Evolutionary conservation across 768 basidiomycete genomes (phyloP).

Genomic region (Amanita exitialis): DNA sequence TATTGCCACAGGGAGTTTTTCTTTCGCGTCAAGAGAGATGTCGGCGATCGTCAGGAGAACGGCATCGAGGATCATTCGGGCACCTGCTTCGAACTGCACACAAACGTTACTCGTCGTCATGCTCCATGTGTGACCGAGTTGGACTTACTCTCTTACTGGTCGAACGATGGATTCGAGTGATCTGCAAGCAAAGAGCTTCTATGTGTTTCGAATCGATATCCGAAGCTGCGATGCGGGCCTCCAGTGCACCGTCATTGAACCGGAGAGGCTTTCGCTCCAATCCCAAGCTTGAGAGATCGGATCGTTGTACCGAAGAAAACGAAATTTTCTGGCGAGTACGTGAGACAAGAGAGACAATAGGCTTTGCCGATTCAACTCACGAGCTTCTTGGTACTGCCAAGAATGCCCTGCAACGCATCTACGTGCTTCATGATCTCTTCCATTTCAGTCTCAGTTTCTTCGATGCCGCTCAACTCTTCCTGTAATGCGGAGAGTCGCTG

Average conservation of each 20-base stretch:
- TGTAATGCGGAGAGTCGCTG: slow-evolving; percentile 1
- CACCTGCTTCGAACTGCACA: slow-evolving; percentile 1
- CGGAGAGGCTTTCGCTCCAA: not conserved
- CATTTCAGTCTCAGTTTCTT: slow-evolving; percentile 3
- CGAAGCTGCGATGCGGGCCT: not conserved
- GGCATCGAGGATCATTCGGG: slow-evolving; percentile 8
- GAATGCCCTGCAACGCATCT: not conserved
- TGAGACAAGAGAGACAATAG: not conserved
- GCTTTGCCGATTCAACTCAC: slow-evolving; percentile 1
- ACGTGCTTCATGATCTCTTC: slow-evolving; percentile 3
- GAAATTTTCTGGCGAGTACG: not conserved
- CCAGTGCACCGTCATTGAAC: not conserved
- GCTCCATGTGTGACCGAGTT: not conserved
- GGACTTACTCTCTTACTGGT: slow-evolving; percentile 1
- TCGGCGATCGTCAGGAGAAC: slow-evolving; percentile 8
- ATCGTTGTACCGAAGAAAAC: slow-evolving; percentile 4
- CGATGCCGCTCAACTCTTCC: slow-evolving; percentile 3
- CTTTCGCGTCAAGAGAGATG: slow-evolving; percentile 4
- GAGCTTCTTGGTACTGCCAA: slow-evolving; percentile 1
- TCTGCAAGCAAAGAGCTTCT: slow-evolving; percentile 3
- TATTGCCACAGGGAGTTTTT: slow-evolving; percentile 7
- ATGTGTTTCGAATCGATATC: not conserved
- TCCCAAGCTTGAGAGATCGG: not conserved
- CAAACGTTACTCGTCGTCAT: not conserved
- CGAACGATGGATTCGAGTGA: slow-evolving; percentile 1